Evolutionary conservation across 306 rosid species (phyloP).

Genomic region (Quercus berberidifolia): DNA sequence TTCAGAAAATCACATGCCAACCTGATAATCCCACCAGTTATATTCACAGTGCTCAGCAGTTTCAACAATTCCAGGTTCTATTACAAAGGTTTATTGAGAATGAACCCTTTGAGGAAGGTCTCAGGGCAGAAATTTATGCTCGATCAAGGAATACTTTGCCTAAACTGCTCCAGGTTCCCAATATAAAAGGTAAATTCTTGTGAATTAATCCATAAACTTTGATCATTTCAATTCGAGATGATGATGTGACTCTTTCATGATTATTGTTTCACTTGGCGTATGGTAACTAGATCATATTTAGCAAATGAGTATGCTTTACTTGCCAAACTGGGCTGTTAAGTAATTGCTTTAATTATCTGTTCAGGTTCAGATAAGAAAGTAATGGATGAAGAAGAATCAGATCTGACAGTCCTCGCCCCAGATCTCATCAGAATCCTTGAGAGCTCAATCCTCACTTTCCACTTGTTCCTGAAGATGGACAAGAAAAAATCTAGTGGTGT

Average conservation of each 20-base stretch:
- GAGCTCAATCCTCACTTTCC: constrained; percentile 74
- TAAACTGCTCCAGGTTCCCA: constrained; percentile 83
- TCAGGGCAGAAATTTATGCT: constrained; percentile 65
- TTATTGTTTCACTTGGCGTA: background rate
- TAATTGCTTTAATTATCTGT: constrained; percentile 15
- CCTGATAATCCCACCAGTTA: constrained; percentile 67
- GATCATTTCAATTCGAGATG: background rate
- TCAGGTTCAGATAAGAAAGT: constrained; percentile 65
- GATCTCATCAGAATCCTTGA: constrained; percentile 71
- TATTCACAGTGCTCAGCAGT: constrained; percentile 74
- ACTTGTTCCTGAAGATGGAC: constrained; percentile 74
- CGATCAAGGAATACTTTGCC: constrained; percentile 64
- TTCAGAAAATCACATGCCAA: constrained; percentile 75
- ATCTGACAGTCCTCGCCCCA: constrained; percentile 57
- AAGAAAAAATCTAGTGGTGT: constrained; percentile 57
- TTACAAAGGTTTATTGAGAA: constrained; percentile 90
- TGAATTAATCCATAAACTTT: background rate
- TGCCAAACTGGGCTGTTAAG: constrained; percentile 6
- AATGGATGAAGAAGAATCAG: constrained; percentile 52
- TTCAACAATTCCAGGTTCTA: constrained; percentile 93
- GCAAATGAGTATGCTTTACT: background rate
- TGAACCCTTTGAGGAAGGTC: constrained; percentile 90
- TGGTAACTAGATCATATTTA: background rate
- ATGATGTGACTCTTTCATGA: background rate
- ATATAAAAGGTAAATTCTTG: constrained; percentile 53